Percentiles rank a stretch among this genome's conserved stretches.
These are phyloP conservation scores for Flaveria robusta DNA, from an alignment of 129 eudicot genomes.

Conservation along the genomic window DNA sequence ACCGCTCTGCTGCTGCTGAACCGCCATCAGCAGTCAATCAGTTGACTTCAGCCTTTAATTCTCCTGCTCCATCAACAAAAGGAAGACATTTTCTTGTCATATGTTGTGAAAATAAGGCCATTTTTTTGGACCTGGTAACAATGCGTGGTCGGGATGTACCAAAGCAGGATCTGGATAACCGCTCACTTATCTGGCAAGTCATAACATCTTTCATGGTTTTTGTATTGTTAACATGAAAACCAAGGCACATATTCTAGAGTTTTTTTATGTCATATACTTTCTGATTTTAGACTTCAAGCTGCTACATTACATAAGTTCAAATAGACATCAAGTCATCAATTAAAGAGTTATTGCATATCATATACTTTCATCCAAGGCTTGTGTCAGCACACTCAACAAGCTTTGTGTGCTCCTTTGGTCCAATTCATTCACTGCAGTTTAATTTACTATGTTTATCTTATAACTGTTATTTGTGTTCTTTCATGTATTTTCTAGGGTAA, in stretches of 20 bases:
- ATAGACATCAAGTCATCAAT: background rate
- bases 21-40: conserved; percentile 84
- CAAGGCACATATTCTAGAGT: background rate
- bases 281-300: conserved; percentile 7
- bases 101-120: conserved; percentile 95
- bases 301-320: conserved; percentile 4
- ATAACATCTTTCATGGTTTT: conserved; percentile 19
- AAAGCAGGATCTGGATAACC: conserved; percentile 88
- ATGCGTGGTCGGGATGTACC: conserved; percentile 99
- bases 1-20: conserved; percentile 95
- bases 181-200: conserved; percentile 87
- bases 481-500: background rate
- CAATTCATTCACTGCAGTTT: background rate
- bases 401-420: background rate
- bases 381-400: conserved; percentile 14
- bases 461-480: background rate
- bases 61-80: conserved; percentile 89
- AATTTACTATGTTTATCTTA: conserved; percentile 5
- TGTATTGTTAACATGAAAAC: conserved; percentile 1
- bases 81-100: conserved; percentile 96
- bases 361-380: background rate
- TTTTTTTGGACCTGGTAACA: conserved; percentile 90
- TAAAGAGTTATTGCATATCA: background rate
- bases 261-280: background rate
- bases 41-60: conserved; percentile 67